Conservation (phyloP, 2,329 filamentous ascomycete species). For the Sordariomycetes sp. region DNA sequence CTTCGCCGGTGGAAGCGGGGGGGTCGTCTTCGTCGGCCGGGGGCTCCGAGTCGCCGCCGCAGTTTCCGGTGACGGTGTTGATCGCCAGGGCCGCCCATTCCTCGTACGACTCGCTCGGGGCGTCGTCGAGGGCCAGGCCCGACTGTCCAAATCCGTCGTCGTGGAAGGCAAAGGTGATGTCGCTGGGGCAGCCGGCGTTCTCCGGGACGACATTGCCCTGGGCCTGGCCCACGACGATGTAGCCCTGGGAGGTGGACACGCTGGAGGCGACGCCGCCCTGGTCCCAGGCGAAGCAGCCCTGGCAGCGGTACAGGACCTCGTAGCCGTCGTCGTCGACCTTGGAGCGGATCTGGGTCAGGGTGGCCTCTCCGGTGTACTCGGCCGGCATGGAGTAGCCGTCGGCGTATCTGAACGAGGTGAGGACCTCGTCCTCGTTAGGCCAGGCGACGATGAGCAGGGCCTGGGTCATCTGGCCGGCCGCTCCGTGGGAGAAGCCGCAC, state of each 20-base stretch:
- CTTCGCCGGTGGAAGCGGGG: slow-evolving; percentile 16
- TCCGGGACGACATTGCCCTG: slow-evolving; percentile 32
- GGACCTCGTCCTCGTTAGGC: slow-evolving; percentile 38
- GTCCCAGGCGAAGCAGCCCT: slow-evolving; percentile 43
- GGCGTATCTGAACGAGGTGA: slow-evolving; percentile 46
- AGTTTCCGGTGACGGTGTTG: slow-evolving; percentile 22
- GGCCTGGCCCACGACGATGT: slow-evolving; percentile 44
- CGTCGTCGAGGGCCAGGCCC: no score
- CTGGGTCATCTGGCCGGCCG: slow-evolving; percentile 49
- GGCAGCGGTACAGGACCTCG: slow-evolving; percentile 54
- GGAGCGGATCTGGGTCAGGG: slow-evolving; percentile 47
- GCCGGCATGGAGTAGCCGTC: slow-evolving; percentile 47
- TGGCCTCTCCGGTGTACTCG: slow-evolving; percentile 50
- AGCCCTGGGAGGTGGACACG: slow-evolving; percentile 41
- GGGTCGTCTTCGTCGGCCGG: no score
- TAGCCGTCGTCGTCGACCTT: slow-evolving; percentile 47
- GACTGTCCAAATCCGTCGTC: slow-evolving; percentile 20
- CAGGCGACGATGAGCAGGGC: slow-evolving; percentile 47
- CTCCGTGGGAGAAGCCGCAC: slow-evolving; percentile 30
- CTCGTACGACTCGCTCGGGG: slow-evolving; percentile 27
- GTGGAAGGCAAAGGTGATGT: slow-evolving; percentile 32
- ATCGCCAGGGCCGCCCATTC: slow-evolving; percentile 33
- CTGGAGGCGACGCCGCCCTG: slow-evolving; percentile 32
- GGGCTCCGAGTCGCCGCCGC: slow-evolving; percentile 13
- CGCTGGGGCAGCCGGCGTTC: slow-evolving; percentile 28